These are phyloP conservation scores for Glycine tomentella DNA, from an alignment of 306 rosid species.

Conservation along the genomic window DNA sequence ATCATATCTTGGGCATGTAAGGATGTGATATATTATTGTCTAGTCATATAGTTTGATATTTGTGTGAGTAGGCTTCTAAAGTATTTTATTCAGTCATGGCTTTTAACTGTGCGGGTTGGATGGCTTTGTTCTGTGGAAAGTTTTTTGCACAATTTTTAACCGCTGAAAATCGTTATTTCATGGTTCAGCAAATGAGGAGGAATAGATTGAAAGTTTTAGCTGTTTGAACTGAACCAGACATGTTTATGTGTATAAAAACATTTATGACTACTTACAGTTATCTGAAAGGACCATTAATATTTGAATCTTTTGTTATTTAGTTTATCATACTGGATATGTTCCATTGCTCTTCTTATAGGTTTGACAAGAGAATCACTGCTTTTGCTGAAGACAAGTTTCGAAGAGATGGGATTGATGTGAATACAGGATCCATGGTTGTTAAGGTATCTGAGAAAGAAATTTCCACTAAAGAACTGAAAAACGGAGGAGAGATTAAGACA, in stretches of 20 bases:
- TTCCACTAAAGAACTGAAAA: slow-evolving; percentile 79
- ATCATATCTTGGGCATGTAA: slow-evolving; percentile 89
- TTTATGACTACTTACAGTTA: neutral
- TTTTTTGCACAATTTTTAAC: neutral
- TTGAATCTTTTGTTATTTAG: slow-evolving; percentile 1
- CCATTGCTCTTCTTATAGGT: slow-evolving; percentile 61
- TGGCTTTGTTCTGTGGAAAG: neutral
- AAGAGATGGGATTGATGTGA: slow-evolving; percentile 86
- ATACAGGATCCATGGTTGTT: slow-evolving; percentile 96
- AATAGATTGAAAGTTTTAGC: neutral
- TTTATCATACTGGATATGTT: slow-evolving; percentile 25
- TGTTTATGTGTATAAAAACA: neutral
- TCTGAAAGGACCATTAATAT: neutral
- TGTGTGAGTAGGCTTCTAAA: slow-evolving; percentile 55
- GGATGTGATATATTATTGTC: slow-evolving; percentile 39
- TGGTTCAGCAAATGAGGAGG: neutral
- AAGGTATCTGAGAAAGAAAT: slow-evolving; percentile 88
- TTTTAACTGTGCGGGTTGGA: neutral
- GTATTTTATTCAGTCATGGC: neutral
- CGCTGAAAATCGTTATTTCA: slow-evolving; percentile 20
- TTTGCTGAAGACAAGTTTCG: slow-evolving; percentile 89
- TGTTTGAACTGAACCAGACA: neutral
- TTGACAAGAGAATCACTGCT: slow-evolving; percentile 93
- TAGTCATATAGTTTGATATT: neutral
- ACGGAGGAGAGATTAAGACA: slow-evolving; percentile 65